Conservation (phyloP, 2,329 filamentous ascomycete species). For the Fonsecaea monophora region DNA sequence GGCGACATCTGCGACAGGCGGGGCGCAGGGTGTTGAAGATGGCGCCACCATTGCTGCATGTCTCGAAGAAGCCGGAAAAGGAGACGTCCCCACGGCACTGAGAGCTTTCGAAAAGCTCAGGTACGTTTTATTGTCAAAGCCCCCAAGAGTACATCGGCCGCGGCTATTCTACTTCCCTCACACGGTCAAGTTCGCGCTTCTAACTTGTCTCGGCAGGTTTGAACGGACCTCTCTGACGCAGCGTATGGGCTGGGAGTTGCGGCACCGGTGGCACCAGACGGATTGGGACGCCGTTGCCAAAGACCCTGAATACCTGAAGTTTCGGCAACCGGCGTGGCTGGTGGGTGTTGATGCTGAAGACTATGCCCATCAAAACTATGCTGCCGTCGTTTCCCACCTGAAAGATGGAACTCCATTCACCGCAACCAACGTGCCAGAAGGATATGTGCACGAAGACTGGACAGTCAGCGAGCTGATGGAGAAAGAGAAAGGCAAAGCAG, state of each 20-base stretch:
- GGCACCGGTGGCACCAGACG: slow-evolving; percentile 56
- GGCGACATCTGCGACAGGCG: slow-evolving; percentile 27
- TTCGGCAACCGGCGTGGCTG: slow-evolving; percentile 57
- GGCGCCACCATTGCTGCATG: slow-evolving; percentile 39
- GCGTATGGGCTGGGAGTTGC: slow-evolving; percentile 49
- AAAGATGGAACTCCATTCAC: slow-evolving; percentile 52
- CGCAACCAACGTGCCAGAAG: slow-evolving; percentile 55
- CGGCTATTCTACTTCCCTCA: no score
- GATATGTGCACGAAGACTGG: slow-evolving; percentile 52
- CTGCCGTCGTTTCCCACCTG: slow-evolving; percentile 48
- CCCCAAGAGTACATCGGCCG: no score
- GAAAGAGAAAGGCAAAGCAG: not conserved
- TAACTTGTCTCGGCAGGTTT: not conserved
- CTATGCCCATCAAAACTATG: slow-evolving; percentile 52
- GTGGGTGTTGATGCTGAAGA: slow-evolving; percentile 57
- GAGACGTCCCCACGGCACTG: slow-evolving; percentile 4
- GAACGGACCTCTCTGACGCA: slow-evolving; percentile 56
- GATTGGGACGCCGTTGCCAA: slow-evolving; percentile 56
- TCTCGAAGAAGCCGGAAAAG: slow-evolving; percentile 8
- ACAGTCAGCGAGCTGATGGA: slow-evolving; percentile 49
- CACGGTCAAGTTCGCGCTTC: not conserved
- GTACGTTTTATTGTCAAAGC: not conserved
- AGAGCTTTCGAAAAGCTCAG: slow-evolving; percentile 13
- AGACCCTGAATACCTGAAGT: slow-evolving; percentile 51
- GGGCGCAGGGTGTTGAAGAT: slow-evolving; percentile 34